Evolutionary conservation across 2,329 filamentous ascomycete genomes (phyloP).

Genomic region (Akanthomyces uredinophilus): DNA sequence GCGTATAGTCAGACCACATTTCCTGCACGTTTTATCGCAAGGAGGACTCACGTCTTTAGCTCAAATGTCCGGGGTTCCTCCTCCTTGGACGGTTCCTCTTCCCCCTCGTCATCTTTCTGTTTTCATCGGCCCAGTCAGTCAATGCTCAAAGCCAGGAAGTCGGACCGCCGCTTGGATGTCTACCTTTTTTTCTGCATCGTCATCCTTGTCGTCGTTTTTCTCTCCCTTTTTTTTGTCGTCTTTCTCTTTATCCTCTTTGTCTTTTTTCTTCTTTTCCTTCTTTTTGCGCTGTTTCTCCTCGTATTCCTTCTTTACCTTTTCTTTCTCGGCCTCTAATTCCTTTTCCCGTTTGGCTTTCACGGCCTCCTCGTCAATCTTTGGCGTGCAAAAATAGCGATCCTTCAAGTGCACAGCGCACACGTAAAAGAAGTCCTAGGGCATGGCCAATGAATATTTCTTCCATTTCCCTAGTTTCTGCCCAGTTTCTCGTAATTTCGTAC

Average conservation of each 20-base stretch:
- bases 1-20: not conserved
- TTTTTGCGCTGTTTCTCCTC: constrained; percentile 67
- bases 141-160: not conserved
- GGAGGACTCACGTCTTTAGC: constrained; percentile 61
- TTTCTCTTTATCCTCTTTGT: constrained; percentile 46
- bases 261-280: constrained; percentile 60
- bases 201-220: constrained; percentile 34
- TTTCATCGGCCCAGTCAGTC: not conserved
- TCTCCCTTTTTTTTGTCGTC: constrained; percentile 42
- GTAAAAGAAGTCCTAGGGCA: constrained; percentile 75
- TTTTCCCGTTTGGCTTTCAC: constrained; percentile 56
- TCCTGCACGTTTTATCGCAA: not conserved
- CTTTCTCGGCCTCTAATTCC: constrained; percentile 58
- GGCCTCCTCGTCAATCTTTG: constrained; percentile 65
- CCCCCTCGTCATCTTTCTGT: constrained; percentile 21
- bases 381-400: constrained; percentile 74
- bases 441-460: not conserved
- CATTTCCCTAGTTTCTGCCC: too few relatives aligned
- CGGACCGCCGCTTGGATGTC: too few relatives aligned
- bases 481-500: constrained; percentile 36
- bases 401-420: constrained; percentile 78
- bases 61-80: constrained; percentile 77
- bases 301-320: constrained; percentile 69
- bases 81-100: constrained; percentile 33
- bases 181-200: constrained; percentile 33